These are phyloP conservation scores for Coniferiporia weirii DNA, from an alignment of 1,284 basidiomycete genomes.

Conservation along the genomic window DNA sequence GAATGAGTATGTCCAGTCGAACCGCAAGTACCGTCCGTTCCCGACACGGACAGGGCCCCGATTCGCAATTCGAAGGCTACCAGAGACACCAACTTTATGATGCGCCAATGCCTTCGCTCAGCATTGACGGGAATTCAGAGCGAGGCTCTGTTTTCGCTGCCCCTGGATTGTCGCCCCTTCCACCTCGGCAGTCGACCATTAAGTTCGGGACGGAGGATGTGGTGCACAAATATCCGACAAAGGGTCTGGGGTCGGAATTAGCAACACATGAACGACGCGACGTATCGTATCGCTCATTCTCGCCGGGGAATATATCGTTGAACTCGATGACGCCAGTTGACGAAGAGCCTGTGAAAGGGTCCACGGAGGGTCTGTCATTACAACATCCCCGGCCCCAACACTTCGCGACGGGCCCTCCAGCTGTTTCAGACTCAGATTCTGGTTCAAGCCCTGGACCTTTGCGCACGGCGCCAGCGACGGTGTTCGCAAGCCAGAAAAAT, in stretches of 20 bases:
- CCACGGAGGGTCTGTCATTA: conserved; percentile 7
- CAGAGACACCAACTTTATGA: conserved; percentile 79
- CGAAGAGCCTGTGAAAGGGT: conserved; percentile 7
- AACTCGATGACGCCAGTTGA: conserved; percentile 1
- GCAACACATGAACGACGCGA: conserved; percentile 52
- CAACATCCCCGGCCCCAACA: conserved; percentile 16
- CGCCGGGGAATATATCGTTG: conserved; percentile 8
- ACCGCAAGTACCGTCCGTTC: conserved; percentile 30
- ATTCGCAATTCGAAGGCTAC: conserved; percentile 35
- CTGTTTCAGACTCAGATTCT: background rate
- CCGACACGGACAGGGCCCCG: conserved; percentile 25
- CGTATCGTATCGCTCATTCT: conserved; percentile 25
- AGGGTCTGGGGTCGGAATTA: conserved; percentile 35
- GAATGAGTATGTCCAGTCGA: conserved; percentile 55
- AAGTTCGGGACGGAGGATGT: conserved; percentile 70
- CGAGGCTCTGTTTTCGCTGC: conserved; percentile 22
- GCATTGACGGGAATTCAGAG: conserved; percentile 29
- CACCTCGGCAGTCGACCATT: conserved; percentile 55
- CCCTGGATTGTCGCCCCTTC: conserved; percentile 29
- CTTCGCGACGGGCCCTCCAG: background rate
- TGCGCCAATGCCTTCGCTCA: conserved; percentile 47
- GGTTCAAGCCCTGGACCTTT: background rate
- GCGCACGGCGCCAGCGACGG: conserved; percentile 15
- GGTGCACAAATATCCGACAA: conserved; percentile 63
- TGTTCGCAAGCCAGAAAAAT: conserved; percentile 23